A percentile compares a stretch with the other conserved stretches of the same genome.
Evolutionary conservation across 305 asterid genomes (phyloP).

Genomic region (Fraxinus sp.): DNA sequence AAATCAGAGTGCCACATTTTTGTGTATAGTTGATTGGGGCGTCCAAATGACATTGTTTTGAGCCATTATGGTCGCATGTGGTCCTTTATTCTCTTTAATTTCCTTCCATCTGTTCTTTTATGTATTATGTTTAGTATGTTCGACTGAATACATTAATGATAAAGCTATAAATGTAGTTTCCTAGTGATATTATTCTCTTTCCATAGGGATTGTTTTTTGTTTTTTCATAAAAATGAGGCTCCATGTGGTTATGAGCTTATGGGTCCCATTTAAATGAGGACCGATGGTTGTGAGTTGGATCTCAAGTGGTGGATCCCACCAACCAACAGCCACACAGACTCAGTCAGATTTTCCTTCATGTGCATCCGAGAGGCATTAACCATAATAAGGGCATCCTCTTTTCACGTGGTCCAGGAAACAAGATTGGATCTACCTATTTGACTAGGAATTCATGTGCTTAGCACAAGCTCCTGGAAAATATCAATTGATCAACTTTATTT

Average conservation of each 20-base stretch:
- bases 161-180: conserved; percentile 13
- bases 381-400: conserved; percentile 7
- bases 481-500: neutral
- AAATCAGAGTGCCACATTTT: conserved; percentile 23
- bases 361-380: conserved; percentile 6
- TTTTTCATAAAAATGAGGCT: conserved; percentile 22
- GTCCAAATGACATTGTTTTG: conserved; percentile 22
- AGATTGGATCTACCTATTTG: conserved; percentile 25
- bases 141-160: neutral
- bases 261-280: conserved; percentile 45
- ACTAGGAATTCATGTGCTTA: conserved; percentile 19
- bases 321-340: neutral
- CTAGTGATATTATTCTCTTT: neutral
- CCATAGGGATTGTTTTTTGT: conserved; percentile 25
- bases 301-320: conserved; percentile 38
- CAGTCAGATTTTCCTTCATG: neutral
- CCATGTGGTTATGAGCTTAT: conserved; percentile 3
- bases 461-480: neutral
- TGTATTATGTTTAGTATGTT: neutral
- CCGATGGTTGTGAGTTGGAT: conserved; percentile 50
- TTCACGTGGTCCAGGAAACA: conserved; percentile 19
- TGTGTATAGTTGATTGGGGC: conserved; percentile 30
- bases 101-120: neutral
- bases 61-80: neutral
- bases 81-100: neutral